A percentile compares a stretch with the other conserved stretches of the same genome.
Conservation (phyloP, 2,329 filamentous ascomycete species). For the Microcera coccophila region DNA sequence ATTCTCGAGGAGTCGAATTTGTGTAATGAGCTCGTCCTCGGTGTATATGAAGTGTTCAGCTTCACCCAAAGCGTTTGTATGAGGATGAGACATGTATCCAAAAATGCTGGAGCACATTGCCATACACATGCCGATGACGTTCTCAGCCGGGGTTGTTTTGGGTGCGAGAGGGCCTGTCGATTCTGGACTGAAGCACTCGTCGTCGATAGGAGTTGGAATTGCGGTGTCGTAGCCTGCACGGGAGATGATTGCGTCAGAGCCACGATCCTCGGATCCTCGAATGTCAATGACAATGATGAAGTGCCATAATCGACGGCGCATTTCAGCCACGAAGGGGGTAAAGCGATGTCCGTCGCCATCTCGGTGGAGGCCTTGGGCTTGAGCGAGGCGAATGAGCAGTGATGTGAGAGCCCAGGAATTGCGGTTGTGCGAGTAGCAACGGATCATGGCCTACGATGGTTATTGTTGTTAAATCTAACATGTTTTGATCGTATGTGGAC, state of each 20-base stretch:
- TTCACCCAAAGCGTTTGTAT: conserved; percentile 18
- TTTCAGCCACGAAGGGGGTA: conserved; percentile 53
- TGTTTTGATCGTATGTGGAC: background rate
- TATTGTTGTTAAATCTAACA: conserved; percentile 6
- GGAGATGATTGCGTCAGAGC: conserved; percentile 43
- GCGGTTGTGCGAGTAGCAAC: conserved; percentile 35
- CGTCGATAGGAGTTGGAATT: conserved; percentile 51
- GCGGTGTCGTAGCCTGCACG: conserved; percentile 43
- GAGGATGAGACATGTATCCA: conserved; percentile 36
- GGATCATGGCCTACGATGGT: conserved; percentile 38
- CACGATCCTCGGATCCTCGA: conserved; percentile 52
- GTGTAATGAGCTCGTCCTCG: conserved; percentile 39
- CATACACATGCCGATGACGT: conserved; percentile 39
- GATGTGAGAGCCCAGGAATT: conserved; percentile 41
- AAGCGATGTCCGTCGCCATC: conserved; percentile 37
- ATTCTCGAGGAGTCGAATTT: conserved; percentile 38
- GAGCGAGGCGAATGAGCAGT: conserved; percentile 41
- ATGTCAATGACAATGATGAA: conserved; percentile 60
- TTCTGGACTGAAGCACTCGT: conserved; percentile 45
- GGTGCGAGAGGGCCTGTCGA: conserved; percentile 32
- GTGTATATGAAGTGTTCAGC: conserved; percentile 20
- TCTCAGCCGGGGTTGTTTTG: conserved; percentile 37
- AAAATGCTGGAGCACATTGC: conserved; percentile 39
- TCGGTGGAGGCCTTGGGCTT: conserved; percentile 40
- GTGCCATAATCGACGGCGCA: conserved; percentile 59